Percentiles rank a stretch among this genome's conserved stretches.
phyloP scores from a whole-genome alignment of 805 yeast species.

The Nakazawaea ishiwadae region DNA sequence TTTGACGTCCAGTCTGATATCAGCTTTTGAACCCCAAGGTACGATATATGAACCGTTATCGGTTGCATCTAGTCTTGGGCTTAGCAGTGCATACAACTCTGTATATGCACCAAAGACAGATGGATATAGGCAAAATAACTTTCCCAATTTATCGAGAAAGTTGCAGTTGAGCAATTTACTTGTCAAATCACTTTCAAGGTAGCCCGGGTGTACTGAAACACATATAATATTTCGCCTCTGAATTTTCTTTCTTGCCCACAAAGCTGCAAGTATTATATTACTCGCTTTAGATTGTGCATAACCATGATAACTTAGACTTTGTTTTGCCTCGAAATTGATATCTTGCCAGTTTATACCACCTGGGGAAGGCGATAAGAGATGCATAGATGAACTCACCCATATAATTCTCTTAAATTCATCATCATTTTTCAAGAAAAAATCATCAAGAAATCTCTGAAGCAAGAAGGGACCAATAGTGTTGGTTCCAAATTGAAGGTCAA shows the following conservation, averaged over 20 bases:
- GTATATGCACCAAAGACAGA: constrained; percentile 37
- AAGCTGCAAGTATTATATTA: constrained; percentile 28
- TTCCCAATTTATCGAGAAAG: too few species aligned
- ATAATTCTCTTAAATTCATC: not conserved
- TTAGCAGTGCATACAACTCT: constrained; percentile 37
- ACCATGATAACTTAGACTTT: not conserved
- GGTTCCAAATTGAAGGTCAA: constrained; percentile 41
- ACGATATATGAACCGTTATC: constrained; percentile 32
- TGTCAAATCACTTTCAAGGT: constrained; percentile 28
- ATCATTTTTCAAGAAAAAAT: constrained; percentile 26
- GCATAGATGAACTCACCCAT: constrained; percentile 3
- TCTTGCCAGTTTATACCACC: constrained; percentile 9
- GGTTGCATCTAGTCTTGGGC: constrained; percentile 29
- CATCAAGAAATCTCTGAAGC: constrained; percentile 33
- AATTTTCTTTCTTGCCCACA: constrained; percentile 27
- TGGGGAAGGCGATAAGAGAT: constrained; percentile 1
- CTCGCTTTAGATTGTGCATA: constrained; percentile 43
- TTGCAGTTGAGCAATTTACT: constrained; percentile 20
- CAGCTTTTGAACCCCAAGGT: constrained; percentile 39
- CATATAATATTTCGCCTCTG: constrained; percentile 23
- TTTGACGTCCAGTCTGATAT: constrained; percentile 29
- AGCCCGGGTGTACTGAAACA: constrained; percentile 37
- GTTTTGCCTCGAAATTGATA: not conserved
- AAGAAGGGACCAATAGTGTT: constrained; percentile 42
- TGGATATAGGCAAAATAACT: too few species aligned